Evolutionary conservation across 2,329 filamentous ascomycete genomes (phyloP), one percentile per base, ranked within the genome.

Genomic region (Tolypocladium ovalisporum): DNA sequence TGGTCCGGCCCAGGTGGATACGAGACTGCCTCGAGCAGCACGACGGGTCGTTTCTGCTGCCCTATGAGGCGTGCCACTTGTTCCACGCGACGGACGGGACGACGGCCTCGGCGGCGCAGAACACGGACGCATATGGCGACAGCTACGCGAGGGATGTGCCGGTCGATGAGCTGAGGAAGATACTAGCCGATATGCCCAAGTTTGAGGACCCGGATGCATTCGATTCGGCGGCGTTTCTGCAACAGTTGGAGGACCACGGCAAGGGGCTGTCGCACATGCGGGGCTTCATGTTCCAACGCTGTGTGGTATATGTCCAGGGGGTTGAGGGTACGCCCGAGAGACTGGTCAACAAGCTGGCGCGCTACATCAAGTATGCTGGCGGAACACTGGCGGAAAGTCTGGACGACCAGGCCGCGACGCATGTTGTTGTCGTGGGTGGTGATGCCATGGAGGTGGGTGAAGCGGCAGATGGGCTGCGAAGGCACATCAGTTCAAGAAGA

Each of bases 1-100:
- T 99, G 54, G 79, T 97, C 57, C 83, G 84, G 27, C 88, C 92
- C 0, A 79, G 77, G 7, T 99, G 94, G 94, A 75, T 97, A 2
- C 76, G 89, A 34, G 91, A 97, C 69, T 94, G 90, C 64, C 78
- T 96, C 37, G 79, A 80, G 70, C 83, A 70, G 71, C 79, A 62
- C 56, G 76, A 65, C 1, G 4, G 77, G 80, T 4, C 37, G 4
- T 80, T 87, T 15, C 71, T 96, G 9, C 81, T 96, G 5, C 79
- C 80, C 0, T 79, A 77, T 47, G 80, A 83, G 62, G 77, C 73
- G 3, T 64, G 77, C 0, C 91, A 97, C 64, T 76, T 97, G 64
- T 87, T 94, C 60, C 84, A 87, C 65, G 83, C 83, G 0, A 82
- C 79, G 0, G 80, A 84, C 4, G 78, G 76, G 1, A 76, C 85